These are phyloP conservation scores for Physocladia obscura DNA, from an alignment of 192 early-diverging fungal species.

Conservation along the genomic window DNA sequence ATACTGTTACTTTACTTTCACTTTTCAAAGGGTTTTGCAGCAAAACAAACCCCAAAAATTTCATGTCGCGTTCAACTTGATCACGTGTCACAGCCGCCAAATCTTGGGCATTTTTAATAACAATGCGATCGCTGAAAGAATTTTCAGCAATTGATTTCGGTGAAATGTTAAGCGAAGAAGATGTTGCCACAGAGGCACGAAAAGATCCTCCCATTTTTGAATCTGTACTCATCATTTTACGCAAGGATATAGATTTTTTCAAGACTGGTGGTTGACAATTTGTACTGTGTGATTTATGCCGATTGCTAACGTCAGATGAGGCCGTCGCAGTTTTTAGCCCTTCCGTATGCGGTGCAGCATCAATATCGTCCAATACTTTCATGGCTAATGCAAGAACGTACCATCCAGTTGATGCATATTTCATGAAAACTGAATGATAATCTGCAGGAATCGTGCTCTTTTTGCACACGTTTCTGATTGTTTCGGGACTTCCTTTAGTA, in stretches of 20 bases:
- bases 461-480: conserved; percentile 37
- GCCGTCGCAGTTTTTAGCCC: not conserved
- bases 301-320: not conserved
- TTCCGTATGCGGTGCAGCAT: not conserved
- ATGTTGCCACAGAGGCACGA: not conserved
- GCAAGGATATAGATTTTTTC: not conserved
- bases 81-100: conserved; percentile 53
- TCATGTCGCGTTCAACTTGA: conserved; percentile 59
- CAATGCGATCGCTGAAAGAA: not conserved
- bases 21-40: conserved; percentile 75
- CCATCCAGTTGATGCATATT: conserved; percentile 44
- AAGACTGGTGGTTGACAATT: too few species aligned
- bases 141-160: not conserved
- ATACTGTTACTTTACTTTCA: conserved; percentile 63
- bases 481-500: conserved; percentile 48
- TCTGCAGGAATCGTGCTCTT: conserved; percentile 36
- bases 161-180: not conserved
- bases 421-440: conserved; percentile 23
- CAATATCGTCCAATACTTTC: not conserved
- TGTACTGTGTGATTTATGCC: too few species aligned
- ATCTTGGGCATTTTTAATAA: conserved; percentile 22
- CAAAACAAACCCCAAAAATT: conserved; percentile 69
- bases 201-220: not conserved
- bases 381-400: conserved; percentile 47
- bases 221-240: not conserved